Evolutionary conservation across 176 grass and related monocot species (phyloP).

Genomic region (Carex littledalei): DNA sequence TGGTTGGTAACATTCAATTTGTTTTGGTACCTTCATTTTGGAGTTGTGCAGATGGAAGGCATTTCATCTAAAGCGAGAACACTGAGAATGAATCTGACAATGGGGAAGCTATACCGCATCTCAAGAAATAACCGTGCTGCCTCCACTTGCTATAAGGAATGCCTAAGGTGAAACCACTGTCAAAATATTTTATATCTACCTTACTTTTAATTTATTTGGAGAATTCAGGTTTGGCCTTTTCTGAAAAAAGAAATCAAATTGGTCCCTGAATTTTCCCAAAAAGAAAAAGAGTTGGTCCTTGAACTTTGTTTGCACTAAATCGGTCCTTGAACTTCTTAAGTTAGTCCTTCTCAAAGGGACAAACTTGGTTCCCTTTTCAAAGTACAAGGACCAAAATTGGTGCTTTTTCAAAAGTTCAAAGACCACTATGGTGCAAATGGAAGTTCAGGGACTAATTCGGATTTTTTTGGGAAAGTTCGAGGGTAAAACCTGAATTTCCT

Average conservation of each 20-base stretch:
- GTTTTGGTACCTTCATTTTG: constrained; percentile 20
- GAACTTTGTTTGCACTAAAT: not conserved
- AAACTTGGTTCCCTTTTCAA: not conserved
- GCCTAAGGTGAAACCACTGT: constrained; percentile 53
- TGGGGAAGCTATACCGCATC: constrained; percentile 85
- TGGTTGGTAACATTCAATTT: not conserved
- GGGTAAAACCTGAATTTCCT: not conserved
- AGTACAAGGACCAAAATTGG: not conserved
- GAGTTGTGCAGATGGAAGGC: constrained; percentile 75
- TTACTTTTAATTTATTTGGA: not conserved
- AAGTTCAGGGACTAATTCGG: not conserved
- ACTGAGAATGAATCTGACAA: constrained; percentile 84
- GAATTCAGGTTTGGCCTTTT: not conserved
- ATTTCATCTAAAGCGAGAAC: constrained; percentile 84
- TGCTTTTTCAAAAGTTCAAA: not conserved
- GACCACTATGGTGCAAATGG: not conserved
- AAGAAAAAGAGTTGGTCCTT: not conserved
- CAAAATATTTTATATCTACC: constrained; percentile 8
- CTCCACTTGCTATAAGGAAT: constrained; percentile 90
- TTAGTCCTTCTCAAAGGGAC: not conserved
- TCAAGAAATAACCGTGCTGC: constrained; percentile 73
- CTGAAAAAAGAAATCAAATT: not conserved
- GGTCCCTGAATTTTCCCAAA: not conserved
- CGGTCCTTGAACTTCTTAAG: not conserved
- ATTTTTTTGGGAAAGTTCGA: no score